Evolutionary conservation across 176 grass and related monocot species (phyloP).

Genomic region (Eremochloa ophiuroides): DNA sequence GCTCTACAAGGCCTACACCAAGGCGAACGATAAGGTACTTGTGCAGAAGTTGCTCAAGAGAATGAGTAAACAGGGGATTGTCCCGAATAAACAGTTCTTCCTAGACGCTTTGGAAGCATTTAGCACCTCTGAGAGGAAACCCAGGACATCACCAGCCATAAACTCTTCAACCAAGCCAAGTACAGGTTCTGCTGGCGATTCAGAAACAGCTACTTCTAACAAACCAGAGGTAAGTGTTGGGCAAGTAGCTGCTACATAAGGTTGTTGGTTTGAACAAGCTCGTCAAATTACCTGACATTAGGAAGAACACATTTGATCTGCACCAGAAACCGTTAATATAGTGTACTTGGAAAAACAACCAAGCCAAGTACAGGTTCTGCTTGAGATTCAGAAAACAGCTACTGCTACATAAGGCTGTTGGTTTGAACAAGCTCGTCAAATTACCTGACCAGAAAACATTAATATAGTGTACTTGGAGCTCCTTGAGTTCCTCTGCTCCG

Average conservation of each 20-base stretch:
- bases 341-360: not conserved
- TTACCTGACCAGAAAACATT: constrained; percentile 14
- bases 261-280: not conserved
- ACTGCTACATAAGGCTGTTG: not conserved
- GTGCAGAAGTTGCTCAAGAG: constrained; percentile 68
- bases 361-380: too few relatives aligned
- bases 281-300: not conserved
- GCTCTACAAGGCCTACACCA: constrained; percentile 87
- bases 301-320: not conserved
- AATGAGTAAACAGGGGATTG: constrained; percentile 75
- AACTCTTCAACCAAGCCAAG: constrained; percentile 18
- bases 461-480: not conserved
- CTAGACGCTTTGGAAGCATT: constrained; percentile 79
- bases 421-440: not conserved
- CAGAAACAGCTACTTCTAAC: not conserved
- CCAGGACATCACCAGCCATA: constrained; percentile 19
- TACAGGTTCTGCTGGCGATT: constrained; percentile 28
- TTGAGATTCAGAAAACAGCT: too few relatives aligned
- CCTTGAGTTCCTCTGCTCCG: not conserved
- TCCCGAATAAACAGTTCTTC: constrained; percentile 92
- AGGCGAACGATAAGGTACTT: constrained; percentile 59
- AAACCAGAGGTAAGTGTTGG: constrained; percentile 12
- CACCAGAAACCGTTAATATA: not conserved
- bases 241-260: constrained; percentile 8
- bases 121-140: constrained; percentile 40